Base-by-base conservation (phyloP, 23 red algal genomes). In the Chondrus crispus region DNA sequence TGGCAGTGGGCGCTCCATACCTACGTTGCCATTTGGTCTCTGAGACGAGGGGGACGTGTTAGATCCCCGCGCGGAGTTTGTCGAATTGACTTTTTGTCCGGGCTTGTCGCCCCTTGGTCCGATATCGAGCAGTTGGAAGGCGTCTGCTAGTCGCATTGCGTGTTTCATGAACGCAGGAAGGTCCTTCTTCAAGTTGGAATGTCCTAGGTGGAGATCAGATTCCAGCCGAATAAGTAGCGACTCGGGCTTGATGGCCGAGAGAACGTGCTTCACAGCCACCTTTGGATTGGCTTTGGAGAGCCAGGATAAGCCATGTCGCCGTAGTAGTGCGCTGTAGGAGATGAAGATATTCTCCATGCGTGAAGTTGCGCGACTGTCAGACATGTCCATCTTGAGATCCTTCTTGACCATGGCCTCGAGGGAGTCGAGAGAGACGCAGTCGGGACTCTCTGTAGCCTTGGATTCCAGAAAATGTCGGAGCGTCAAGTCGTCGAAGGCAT, bases 371-470 rank as follows among this genome's bases (percentile, higher is more conserved):
- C 1, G 24, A 35, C 51, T n/a, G 29, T 83, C 78, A 0, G 32
- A 60, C 78, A 83, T 83, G 13, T 83, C 41, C 46, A 83, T 63
- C 24, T 28, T 24, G 78, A 83, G 1, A 24, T 83, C 51, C 24
- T 37, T 19, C 32, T 83, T 38, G 19, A 62, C 78, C 9, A 83
- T 53, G 46, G 46, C 24, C 45, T 83, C 2, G 11, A 83, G 32
- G n/a, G 52, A 22, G 24, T 53, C 45, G 0, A 83, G 40, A 28
- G 18, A 60, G n/a, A 83, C 57, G 7, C 30, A 19, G 24, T 62
- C 78, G 11, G 1, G 28, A 24, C 30, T 60, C 46, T 83, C 78
- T 11, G 20, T 45, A 0, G 78, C 45, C 78, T 1, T 53, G 10
- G 24, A 57, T 0, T 63, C 51, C 24, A 83, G 46, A 2, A 60